A percentile compares a stretch with the other conserved stretches of the same genome.
Conservation (phyloP, 495 filamentous ascomycete genomes). For the Trichoderma gamsii region DNA sequence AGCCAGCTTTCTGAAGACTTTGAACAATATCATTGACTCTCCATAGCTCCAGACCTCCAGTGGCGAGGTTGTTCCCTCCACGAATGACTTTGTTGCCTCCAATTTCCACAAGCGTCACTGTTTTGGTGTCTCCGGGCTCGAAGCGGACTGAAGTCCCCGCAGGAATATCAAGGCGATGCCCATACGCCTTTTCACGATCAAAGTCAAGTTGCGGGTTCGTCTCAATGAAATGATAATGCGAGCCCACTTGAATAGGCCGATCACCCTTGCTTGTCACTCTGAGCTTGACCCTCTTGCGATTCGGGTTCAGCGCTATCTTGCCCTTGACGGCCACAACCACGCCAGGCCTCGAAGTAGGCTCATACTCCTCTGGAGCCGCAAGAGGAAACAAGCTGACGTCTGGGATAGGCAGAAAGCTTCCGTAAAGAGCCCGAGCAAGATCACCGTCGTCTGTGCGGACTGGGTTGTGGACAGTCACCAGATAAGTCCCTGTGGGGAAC, state of each 20-base stretch:
- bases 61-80: slow-evolving; percentile 76
- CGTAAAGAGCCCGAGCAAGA: slow-evolving; percentile 79
- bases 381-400: slow-evolving; percentile 57
- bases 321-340: slow-evolving; percentile 68
- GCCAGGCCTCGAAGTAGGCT: slow-evolving; percentile 64
- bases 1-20: slow-evolving; percentile 63
- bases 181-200: slow-evolving; percentile 78
- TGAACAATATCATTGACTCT: slow-evolving; percentile 59
- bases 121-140: slow-evolving; percentile 90
- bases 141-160: slow-evolving; percentile 92
- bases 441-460: slow-evolving; percentile 84
- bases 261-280: slow-evolving; percentile 83
- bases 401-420: slow-evolving; percentile 85
- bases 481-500: slow-evolving; percentile 82
- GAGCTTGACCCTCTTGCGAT: slow-evolving; percentile 64
- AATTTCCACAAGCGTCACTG: slow-evolving; percentile 89
- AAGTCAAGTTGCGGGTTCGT: slow-evolving; percentile 87
- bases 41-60: slow-evolving; percentile 59
- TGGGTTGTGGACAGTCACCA: slow-evolving; percentile 91
- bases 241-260: slow-evolving; percentile 87
- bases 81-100: slow-evolving; percentile 73
- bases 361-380: slow-evolving; percentile 52
- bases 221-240: slow-evolving; percentile 96
- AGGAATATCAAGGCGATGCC: slow-evolving; percentile 81
- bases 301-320: slow-evolving; percentile 64